phyloP scores from a whole-genome alignment of 495 filamentous ascomycete species.

The Aspergillus kassunensis region DNA sequence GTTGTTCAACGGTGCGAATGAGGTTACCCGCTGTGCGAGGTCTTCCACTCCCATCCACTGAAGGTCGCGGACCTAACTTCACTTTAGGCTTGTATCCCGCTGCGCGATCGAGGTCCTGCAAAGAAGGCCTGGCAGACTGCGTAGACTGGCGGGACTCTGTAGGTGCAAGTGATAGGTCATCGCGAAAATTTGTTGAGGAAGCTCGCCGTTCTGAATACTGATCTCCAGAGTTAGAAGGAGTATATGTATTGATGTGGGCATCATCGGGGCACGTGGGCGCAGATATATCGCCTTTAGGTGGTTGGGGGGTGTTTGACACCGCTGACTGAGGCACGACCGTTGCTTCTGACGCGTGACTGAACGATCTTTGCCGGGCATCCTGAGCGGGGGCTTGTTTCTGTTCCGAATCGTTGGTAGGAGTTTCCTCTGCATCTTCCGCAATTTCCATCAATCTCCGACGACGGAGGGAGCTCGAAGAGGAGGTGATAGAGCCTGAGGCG shows the following conservation, averaged over 20 bases:
- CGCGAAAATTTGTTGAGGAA: constrained; percentile 29
- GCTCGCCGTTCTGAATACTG: constrained; percentile 16
- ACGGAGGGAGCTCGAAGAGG: constrained; percentile 76
- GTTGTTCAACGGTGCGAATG: constrained; percentile 46
- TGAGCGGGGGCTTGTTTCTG: constrained; percentile 12
- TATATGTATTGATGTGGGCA: constrained; percentile 18
- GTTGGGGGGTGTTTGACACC: constrained; percentile 16
- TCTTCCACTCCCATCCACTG: constrained; percentile 61
- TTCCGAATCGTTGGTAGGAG: constrained; percentile 50
- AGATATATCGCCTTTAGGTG: constrained; percentile 16
- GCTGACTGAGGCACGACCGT: constrained; percentile 31
- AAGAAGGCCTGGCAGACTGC: constrained; percentile 59
- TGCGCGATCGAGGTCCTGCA: constrained; percentile 58
- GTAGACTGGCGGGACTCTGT: constrained; percentile 51
- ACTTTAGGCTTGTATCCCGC: constrained; percentile 62
- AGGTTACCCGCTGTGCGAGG: constrained; percentile 55
- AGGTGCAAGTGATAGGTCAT: constrained; percentile 38
- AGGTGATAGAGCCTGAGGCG: constrained; percentile 80
- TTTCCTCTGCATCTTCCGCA: constrained; percentile 76
- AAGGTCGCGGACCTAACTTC: constrained; percentile 79
- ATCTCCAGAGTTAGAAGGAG: constrained; percentile 12
- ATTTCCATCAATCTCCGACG: constrained; percentile 81
- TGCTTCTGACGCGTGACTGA: constrained; percentile 37
- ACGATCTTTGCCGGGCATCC: constrained; percentile 28
- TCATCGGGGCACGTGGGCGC: constrained; percentile 18